Evolutionary conservation across 169 alveolate genomes (phyloP).

Genomic region (Plasmodium ovale): DNA sequence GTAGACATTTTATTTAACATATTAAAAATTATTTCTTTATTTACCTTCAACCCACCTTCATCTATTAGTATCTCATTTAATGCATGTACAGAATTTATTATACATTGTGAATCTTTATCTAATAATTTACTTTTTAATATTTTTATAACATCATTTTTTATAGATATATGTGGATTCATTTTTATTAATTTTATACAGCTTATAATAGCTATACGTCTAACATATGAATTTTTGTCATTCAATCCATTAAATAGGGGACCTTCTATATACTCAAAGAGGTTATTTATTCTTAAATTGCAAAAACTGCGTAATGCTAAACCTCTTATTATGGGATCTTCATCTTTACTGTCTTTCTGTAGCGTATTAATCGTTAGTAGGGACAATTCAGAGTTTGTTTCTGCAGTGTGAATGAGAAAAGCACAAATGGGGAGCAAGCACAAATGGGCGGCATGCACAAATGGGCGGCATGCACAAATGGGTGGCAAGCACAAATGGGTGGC

Average conservation of each 20-base stretch:
- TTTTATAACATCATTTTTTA: slow-evolving; percentile 69
- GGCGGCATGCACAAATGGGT: no score
- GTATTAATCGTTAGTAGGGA: slow-evolving; percentile 98
- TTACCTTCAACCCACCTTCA: slow-evolving; percentile 94
- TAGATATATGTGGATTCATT: slow-evolving; percentile 66
- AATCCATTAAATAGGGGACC: slow-evolving; percentile 86
- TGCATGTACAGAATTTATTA: slow-evolving; percentile 92
- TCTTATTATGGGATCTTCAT: slow-evolving; percentile 97
- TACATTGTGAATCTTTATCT: slow-evolving; percentile 92
- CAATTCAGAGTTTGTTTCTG: slow-evolving; percentile 95
- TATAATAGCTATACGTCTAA: slow-evolving; percentile 96
- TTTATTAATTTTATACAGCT: slow-evolving; percentile 86
- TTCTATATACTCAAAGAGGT: slow-evolving; percentile 75
- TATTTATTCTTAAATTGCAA: slow-evolving; percentile 93
- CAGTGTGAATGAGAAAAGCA: slow-evolving; percentile 54
- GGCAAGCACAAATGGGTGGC: not conserved
- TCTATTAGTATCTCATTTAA: slow-evolving; percentile 94
- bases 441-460: no score
- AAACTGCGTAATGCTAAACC: slow-evolving; percentile 97
- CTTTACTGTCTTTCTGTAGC: slow-evolving; percentile 96
- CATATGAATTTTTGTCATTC: slow-evolving; percentile 95
- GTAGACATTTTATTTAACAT: slow-evolving; percentile 83
- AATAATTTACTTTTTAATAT: slow-evolving; percentile 81
- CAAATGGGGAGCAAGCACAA: not conserved
- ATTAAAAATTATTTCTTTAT: slow-evolving; percentile 90